Evolutionary conservation across 768 basidiomycete species (phyloP), one percentile per base, ranked within the genome.

Genomic region (Hydnomerulius pinastri): DNA sequence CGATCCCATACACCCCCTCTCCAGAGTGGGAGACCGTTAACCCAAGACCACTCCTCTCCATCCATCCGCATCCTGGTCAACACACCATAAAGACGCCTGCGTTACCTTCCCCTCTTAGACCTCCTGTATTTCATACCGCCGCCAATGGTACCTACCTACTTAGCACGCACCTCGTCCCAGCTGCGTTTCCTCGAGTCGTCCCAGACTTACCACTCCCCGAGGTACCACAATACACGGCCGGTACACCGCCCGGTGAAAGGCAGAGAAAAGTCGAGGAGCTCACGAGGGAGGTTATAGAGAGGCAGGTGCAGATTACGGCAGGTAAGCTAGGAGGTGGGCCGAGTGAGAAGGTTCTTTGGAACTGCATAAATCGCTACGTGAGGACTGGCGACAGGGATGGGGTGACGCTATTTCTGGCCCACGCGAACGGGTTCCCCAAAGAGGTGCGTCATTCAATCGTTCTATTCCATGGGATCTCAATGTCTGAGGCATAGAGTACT

Each of bases 371-470:
- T 60, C 80, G 90, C 36, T 92, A 87, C 64, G 77, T 79, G 24
- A 74, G 73, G 58, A 32, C 20, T n/a, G n/a, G n/a, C n/a, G n/a
- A n/a, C n/a, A n/a, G n/a, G n/a, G n/a, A n/a, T n/a, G 81, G 86
- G 0, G 44, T 89, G 9, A 95, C 91, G 0, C 67, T 95, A 44
- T 79, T 94, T 54, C 73, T 90, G 41, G 80, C 82, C 3, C 93
- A 95, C 64, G 91, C 90, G 2, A 95, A 91, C 66, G 92, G 94
- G 1, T 87, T 95, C 58, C 82, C 81, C 39, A 95, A 94, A 65
- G 92, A 95, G 82, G 90, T 83, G 46, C 39, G 80, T 54, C 27
- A 28, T 11, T 27, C 2, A 23, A 20, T 9, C 6, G 29, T 32
- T 33, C 11, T 29, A 21, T 8, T 18, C 3, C 11, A n/a, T n/a